Evolutionary conservation across 2,329 filamentous ascomycete species (phyloP).

Genomic region (Botryosphaeria dothidea): DNA sequence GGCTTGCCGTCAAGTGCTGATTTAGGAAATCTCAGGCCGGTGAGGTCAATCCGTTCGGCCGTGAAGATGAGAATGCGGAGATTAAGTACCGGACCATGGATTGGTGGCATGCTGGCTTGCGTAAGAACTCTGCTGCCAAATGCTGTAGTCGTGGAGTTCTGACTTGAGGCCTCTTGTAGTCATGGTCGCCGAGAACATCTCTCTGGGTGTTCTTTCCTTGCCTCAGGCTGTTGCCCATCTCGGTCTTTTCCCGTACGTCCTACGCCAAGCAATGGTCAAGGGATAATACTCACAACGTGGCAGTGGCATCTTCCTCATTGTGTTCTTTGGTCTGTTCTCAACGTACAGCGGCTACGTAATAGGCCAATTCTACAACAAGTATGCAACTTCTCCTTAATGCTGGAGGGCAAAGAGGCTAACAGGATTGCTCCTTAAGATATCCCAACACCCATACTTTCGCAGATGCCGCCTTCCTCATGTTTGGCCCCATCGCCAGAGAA

Average conservation of each 20-base stretch:
- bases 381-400: too few relatives aligned
- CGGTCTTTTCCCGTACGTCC: conserved; percentile 52
- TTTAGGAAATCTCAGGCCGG: background rate
- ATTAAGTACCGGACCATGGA: conserved; percentile 54
- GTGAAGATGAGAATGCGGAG: conserved; percentile 35
- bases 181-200: conserved; percentile 63
- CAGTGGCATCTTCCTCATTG: conserved; percentile 54
- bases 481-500: conserved; percentile 62
- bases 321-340: conserved; percentile 55
- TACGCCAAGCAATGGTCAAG: background rate
- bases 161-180: conserved; percentile 30
- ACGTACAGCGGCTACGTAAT: conserved; percentile 64
- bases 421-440: conserved; percentile 24
- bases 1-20: background rate
- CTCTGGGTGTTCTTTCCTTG: conserved; percentile 57
- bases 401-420: too few relatives aligned
- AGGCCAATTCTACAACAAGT: conserved; percentile 58
- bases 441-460: conserved; percentile 66
- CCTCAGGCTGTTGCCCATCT: conserved; percentile 54
- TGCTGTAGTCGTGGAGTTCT: conserved; percentile 18
- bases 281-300: background rate
- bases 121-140: conserved; percentile 27
- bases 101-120: conserved; percentile 51
- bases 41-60: conserved; percentile 25
- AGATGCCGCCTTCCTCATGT: conserved; percentile 65